A percentile compares a stretch with the other conserved stretches of the same genome.
Evolutionary conservation across 2,329 filamentous ascomycete genomes (phyloP).

Genomic region (Ambrosiella xylebori): DNA sequence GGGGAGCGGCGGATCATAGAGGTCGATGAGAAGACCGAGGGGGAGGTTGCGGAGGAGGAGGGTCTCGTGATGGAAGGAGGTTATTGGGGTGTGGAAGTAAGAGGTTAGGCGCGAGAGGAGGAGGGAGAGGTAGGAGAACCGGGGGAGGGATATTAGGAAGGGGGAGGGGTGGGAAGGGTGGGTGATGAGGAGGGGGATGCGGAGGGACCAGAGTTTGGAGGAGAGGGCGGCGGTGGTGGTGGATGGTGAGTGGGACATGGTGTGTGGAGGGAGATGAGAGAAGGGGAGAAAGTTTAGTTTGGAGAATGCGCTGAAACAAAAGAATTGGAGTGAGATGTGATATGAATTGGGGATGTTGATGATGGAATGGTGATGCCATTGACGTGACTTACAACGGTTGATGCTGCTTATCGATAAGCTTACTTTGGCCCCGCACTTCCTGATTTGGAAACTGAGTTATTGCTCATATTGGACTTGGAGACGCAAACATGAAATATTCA

Average conservation of each 20-base stretch:
- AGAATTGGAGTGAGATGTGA: neutral
- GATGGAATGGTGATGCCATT: neutral
- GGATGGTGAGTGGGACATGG: slow-evolving; percentile 4
- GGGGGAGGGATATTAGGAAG: slow-evolving; percentile 36
- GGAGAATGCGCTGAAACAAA: neutral
- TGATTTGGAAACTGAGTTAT: neutral
- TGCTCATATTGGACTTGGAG: neutral
- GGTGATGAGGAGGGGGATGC: slow-evolving; percentile 37
- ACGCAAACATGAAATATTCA: no score
- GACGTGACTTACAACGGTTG: neutral
- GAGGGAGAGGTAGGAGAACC: slow-evolving; percentile 42
- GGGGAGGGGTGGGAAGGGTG: slow-evolving; percentile 31
- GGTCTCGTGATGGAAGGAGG: slow-evolving; percentile 41
- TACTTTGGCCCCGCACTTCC: neutral
- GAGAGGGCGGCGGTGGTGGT: slow-evolving; percentile 18
- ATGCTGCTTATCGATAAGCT: neutral
- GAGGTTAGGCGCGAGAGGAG: slow-evolving; percentile 36
- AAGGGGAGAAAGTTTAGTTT: neutral
- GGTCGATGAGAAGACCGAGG: slow-evolving; percentile 36
- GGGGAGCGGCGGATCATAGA: slow-evolving; percentile 37
- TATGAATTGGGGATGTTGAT: neutral
- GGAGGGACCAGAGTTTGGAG: slow-evolving; percentile 36
- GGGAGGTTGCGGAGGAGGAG: slow-evolving; percentile 35
- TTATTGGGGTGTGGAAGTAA: slow-evolving; percentile 37
- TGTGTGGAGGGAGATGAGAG: neutral